A percentile compares a stretch with the other conserved stretches of the same genome.
Evolutionary conservation across 2,329 filamentous ascomycete genomes (phyloP).

Genomic region (Alternaria incomplexa): DNA sequence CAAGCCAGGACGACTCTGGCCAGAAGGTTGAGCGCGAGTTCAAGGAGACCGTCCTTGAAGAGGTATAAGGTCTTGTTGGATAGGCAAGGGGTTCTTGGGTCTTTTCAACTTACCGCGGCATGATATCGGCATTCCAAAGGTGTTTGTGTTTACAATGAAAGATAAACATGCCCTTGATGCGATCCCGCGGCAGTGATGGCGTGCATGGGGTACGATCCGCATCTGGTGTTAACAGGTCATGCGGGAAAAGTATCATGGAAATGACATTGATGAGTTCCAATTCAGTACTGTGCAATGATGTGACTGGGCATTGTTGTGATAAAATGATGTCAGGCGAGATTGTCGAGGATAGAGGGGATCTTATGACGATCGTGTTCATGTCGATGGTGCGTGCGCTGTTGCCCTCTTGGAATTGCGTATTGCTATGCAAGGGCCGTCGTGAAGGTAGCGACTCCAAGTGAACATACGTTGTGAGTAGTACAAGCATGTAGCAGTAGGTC

Average conservation of each 20-base stretch:
- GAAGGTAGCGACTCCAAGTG: not conserved
- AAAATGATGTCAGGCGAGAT: not conserved
- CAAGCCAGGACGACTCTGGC: slow-evolving; percentile 91
- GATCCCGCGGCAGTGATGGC: slow-evolving; percentile 43
- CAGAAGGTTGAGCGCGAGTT: slow-evolving; percentile 98
- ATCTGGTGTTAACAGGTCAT: slow-evolving; percentile 43
- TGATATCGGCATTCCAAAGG: slow-evolving; percentile 52
- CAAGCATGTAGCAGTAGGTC: not conserved
- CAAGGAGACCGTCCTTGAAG: slow-evolving; percentile 96
- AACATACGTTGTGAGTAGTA: not conserved
- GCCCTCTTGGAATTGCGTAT: not conserved
- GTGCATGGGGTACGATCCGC: slow-evolving; percentile 42
- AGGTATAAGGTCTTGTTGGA: slow-evolving; percentile 71
- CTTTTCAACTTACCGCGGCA: slow-evolving; percentile 49
- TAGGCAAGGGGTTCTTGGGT: slow-evolving; percentile 47
- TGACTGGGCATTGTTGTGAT: not conserved
- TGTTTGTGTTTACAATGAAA: slow-evolving; percentile 52
- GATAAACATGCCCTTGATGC: slow-evolving; percentile 47
- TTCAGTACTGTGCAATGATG: not conserved
- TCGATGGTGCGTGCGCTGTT: not conserved
- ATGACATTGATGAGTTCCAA: slow-evolving; percentile 44
- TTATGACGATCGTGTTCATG: not conserved
- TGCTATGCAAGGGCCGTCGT: not conserved
- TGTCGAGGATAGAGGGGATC: not conserved
- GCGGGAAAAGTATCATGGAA: slow-evolving; percentile 46